A percentile compares a stretch with the other conserved stretches of the same genome.
phyloP scores from a whole-genome alignment of 139 green algal genomes.

The Chlamydomonas urium region DNA sequence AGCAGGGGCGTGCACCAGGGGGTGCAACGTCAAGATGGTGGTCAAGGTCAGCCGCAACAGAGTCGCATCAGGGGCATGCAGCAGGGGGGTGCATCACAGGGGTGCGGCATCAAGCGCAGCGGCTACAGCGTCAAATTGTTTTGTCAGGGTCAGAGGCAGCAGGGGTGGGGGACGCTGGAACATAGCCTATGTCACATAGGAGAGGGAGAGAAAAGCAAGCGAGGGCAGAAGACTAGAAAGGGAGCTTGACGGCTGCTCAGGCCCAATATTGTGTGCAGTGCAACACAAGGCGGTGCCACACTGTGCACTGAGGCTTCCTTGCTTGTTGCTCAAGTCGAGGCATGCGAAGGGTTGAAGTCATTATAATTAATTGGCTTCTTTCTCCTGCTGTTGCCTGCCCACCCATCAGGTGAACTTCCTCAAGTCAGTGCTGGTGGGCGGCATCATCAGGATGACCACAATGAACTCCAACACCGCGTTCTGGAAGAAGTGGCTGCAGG shows the following conservation, averaged over 20 bases:
- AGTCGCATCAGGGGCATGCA: background rate
- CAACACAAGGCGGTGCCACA: background rate
- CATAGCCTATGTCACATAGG: no score
- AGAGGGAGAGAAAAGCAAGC: no score
- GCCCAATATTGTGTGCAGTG: background rate
- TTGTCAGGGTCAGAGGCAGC: no score
- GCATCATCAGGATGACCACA: constrained; percentile 30
- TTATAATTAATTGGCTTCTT: background rate
- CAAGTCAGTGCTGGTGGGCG: constrained; percentile 11
- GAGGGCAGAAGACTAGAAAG: no score
- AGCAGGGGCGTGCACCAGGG: background rate
- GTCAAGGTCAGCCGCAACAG: background rate
- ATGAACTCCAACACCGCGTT: constrained; percentile 9
- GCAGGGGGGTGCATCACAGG: background rate
- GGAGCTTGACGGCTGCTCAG: background rate
- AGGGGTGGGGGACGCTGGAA: no score
- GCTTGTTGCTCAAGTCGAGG: no score
- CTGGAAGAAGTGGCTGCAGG: background rate
- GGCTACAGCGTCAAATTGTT: no score
- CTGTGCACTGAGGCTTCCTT: background rate
- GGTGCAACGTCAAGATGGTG: background rate
- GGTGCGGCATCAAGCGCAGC: background rate
- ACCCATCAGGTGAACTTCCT: constrained; percentile 29
- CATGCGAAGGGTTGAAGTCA: background rate
- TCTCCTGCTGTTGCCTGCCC: background rate